Conservation (phyloP, 257 asterid genomes). For the Solanum dulcamara region DNA sequence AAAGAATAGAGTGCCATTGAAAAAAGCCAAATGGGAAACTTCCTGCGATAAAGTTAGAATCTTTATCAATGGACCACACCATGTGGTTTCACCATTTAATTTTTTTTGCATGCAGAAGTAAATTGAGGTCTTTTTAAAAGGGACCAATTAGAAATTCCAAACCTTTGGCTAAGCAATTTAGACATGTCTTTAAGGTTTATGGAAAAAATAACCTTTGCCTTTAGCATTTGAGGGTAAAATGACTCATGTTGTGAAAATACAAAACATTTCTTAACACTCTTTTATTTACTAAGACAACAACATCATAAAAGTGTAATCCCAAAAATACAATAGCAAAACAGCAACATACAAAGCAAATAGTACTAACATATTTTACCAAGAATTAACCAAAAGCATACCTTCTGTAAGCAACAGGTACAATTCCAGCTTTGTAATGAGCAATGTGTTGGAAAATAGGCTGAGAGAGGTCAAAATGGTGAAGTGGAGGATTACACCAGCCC, state of each 20-base stretch:
- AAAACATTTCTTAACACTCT: background rate
- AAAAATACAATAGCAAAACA: background rate
- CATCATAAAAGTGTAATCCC: background rate
- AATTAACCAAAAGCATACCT: constrained; percentile 23
- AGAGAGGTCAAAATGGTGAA: constrained; percentile 68
- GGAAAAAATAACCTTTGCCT: too few species aligned
- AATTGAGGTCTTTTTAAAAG: background rate
- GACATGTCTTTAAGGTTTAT: background rate
- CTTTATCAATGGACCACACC: background rate
- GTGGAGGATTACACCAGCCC: constrained; percentile 97
- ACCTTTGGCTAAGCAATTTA: background rate
- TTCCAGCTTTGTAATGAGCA: constrained; percentile 77
- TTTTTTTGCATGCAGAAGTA: background rate
- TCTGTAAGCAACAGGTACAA: constrained; percentile 77
- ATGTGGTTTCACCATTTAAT: background rate
- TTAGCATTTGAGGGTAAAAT: background rate
- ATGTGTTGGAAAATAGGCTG: constrained; percentile 80
- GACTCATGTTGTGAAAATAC: background rate
- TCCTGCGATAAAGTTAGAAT: background rate
- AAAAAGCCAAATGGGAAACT: background rate
- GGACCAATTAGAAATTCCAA: background rate
- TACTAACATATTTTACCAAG: background rate
- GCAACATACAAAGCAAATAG: background rate
- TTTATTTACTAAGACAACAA: background rate
- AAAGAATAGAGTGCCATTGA: background rate